Evolutionary conservation across 2,329 filamentous ascomycete species (phyloP), one percentile per base, ranked within the genome.

Genomic region (Paracoccidioides lutzii): DNA sequence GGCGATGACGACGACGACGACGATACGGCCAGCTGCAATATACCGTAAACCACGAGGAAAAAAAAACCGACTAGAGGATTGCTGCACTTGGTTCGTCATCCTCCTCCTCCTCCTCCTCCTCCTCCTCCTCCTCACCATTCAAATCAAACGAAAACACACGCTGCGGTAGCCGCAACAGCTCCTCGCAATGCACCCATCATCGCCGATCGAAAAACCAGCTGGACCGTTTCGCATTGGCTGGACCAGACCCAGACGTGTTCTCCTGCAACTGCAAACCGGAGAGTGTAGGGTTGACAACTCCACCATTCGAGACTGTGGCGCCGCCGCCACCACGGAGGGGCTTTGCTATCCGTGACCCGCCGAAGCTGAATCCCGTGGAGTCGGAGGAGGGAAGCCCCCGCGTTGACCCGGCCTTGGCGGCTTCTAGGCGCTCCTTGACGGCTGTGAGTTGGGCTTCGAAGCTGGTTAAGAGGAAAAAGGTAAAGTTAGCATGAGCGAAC

Each of bases 401-500:
- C 9, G 90, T 95, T 61, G 87, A 93, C 65, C 90, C 89, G 51
- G 85, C 82, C 75, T 97, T 98, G 70, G 90, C 93, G 53, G 89
- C 87, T 74, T 98, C 93, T 62, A 98, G 85, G 60, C 93, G 88
- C 71, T 98, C 93, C 78, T 97, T 98, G 74, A 98, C 93, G 53
- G 90, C 90, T 45, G 90, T 87, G 69, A 98, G 87, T 75, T 98
- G 93, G 41, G 88, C 85, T 77, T 98, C 93, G 77, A 98, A 98
- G 71, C 93, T 97, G 69, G 62, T 56, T 55, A 5, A 22, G 40
- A 10, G 38, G 10, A 15, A 49, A n/a, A 55, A 22, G 22, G 22
- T 7, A 54, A 48, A 30, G 32, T 61, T 55, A 63, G 61, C 56
- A 57, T 8, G 2, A 22, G 22, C 22, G 22, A 22, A 22, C 22